Base-by-base conservation (phyloP, 768 basidiomycete species). In the Tylopilus subfusipes region DNA sequence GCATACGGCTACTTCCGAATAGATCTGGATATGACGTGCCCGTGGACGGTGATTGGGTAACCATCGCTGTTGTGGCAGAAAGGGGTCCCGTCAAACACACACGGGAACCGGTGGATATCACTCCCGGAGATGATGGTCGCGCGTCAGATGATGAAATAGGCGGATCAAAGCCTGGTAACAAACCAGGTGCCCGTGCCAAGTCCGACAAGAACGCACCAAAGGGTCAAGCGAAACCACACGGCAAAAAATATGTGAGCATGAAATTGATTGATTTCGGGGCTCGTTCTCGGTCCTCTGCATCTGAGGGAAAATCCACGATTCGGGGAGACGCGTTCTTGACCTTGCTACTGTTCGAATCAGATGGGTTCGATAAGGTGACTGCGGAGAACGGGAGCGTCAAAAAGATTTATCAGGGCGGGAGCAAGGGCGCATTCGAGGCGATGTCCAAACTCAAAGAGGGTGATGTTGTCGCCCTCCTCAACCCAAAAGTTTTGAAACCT, bases 51-150 rank as follows among this genome's bases (percentile, higher is more conserved):
- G 97, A 98, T 69, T 98, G 93, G 90, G 81, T 98, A 39, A 95
- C 94, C 7, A 91, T 99, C 44, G 96, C 93, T 2, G 95, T 98
- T 5, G 85, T 99, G 14, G 96, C 94, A 2, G 93, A 96, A 68
- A 83, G 93, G 21, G 86, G 93, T 3, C 86, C 85, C 8, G 75
- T 95, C 65, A 84, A 82, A 58, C 81, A 85, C 60, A 90, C 79
- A 44, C 81, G 79, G 53, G 84, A 86, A 29, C 88, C 87, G 46
- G 82, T 86, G 19, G 69, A 66, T 36, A 67, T 78, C 13, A 67
- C 80, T 8, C 79, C 72, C 30, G 71, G 68, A 12, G 76, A 75
- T 25, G 80, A 82, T 45, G 78, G 76, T 7, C 59, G 49, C 27
- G 74, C 72, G 18, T 74, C 74, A 2, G 73, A 69, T 13, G 64